Evolutionary conservation across 805 yeast genomes (phyloP), one percentile per base, ranked within the genome.

Genomic region (Sugiyamaella boreocaroliniensis): DNA sequence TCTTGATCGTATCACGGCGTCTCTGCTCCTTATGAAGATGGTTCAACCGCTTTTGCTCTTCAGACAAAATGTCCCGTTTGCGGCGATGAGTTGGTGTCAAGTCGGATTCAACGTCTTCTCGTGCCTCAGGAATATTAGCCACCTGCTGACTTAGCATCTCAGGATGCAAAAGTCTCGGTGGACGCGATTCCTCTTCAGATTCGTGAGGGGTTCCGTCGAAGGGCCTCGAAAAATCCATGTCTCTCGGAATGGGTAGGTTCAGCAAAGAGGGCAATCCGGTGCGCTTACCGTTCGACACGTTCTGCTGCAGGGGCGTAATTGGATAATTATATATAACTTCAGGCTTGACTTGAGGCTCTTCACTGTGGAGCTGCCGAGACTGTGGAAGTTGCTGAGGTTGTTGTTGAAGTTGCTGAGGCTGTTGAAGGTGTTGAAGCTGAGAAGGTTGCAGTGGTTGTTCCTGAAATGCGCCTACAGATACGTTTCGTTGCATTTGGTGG

Each of bases 1-100:
- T 61, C 58, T 69, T 71, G 57, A 73, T 73, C 34, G 57, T 54
- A 51, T 69, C 72, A 4, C 76, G 63, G 1, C 76, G 66, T 29
- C 68, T 64, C 60, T 72, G 69, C 50, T 73, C 76, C 43, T 70
- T 66, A 18, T 64, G 60, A 29, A 71, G 63, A 53, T 73, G 76
- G 52, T 71, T 72, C 45, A 58, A 49, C 18, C 77, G 63, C 42
- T 68, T 66, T 55, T 71, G 70, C 41, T 68, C 71, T 29, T 68
- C 71, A 10, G 68, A 52, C 4, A 67, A 59, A 29, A 51, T 51
- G 34, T 66, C 69, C 32, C 48, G 40, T 18, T 45, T 45, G 20
- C 19, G 29, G n/a, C 22, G 29, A 32, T 10, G n/a, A 4, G 37
- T 14, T 11, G 37, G n/a, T 5, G 41, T 10, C 1, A n/a, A 18